Conservation (phyloP, 225 moss, liverwort and hornwort species). For the Sphagnum tenellum region DNA sequence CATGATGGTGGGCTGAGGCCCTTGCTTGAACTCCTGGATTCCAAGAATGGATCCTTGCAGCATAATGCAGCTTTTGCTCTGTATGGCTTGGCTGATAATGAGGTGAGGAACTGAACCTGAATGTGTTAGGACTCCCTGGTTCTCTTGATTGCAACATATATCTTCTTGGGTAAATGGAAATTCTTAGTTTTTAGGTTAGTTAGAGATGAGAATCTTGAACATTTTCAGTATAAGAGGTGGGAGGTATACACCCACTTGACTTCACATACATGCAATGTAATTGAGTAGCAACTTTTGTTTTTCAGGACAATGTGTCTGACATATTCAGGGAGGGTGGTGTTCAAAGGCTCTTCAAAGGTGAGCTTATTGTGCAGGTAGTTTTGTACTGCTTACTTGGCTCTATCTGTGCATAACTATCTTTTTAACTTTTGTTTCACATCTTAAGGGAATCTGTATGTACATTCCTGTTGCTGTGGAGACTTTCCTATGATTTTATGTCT, state of each 20-base stretch:
- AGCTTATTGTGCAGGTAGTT: conserved; percentile 87
- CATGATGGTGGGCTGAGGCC: conserved; percentile 96
- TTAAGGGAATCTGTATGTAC: too few relatives aligned
- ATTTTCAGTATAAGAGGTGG: too few relatives aligned
- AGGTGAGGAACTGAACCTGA: too few relatives aligned
- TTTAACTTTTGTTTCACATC: too few relatives aligned
- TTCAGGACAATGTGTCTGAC: conserved; percentile 95
- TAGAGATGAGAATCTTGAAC: not conserved
- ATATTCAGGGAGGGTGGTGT: conserved; percentile 98
- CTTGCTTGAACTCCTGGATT: conserved; percentile 87
- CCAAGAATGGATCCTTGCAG: conserved; percentile 91
- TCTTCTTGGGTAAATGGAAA: not conserved
- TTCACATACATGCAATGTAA: too few relatives aligned
- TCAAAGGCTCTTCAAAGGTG: conserved; percentile 84
- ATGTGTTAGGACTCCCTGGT: too few relatives aligned
- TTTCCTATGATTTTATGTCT: too few relatives aligned
- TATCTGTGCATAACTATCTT: too few relatives aligned
- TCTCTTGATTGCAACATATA: too few relatives aligned
- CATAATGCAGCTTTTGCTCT: conserved; percentile 96
- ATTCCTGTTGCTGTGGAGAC: too few relatives aligned
- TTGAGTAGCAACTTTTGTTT: not conserved
- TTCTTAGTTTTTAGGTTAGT: too few relatives aligned
- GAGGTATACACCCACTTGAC: not conserved
- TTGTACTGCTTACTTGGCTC: too few relatives aligned
- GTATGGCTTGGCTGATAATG: conserved; percentile 95